Conservation (phyloP, 768 basidiomycete species). For the Lactarius quietus region DNA sequence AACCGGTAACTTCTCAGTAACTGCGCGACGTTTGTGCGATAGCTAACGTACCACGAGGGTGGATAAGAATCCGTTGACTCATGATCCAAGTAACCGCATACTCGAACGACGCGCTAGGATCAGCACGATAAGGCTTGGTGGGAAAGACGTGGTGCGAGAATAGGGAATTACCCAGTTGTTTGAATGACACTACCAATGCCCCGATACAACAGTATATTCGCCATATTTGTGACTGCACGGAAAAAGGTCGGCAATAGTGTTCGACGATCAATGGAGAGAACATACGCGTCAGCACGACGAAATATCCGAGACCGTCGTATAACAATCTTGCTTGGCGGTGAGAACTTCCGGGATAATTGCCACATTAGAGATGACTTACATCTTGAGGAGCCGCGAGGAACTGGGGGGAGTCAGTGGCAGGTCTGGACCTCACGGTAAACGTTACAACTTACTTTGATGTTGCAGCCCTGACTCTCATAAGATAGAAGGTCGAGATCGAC, state of each 20-base stretch:
- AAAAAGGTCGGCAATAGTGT: neutral
- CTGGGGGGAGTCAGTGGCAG: constrained; percentile 17
- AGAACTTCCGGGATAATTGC: neutral
- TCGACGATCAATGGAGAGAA: neutral
- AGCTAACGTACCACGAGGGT: constrained; percentile 31
- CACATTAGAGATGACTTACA: constrained; percentile 26
- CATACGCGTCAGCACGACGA: constrained; percentile 48
- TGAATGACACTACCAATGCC: constrained; percentile 24
- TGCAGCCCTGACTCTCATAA: constrained; percentile 45
- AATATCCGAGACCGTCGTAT: constrained; percentile 64
- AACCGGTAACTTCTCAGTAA: neutral
- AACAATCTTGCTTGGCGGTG: constrained; percentile 47
- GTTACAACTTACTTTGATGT: constrained; percentile 31
- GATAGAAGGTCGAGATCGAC: constrained; percentile 46
- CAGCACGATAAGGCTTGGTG: neutral
- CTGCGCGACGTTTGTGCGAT: neutral
- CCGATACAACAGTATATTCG: constrained; percentile 33
- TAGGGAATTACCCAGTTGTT: constrained; percentile 22
- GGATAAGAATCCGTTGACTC: constrained; percentile 36
- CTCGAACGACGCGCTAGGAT: constrained; percentile 32
- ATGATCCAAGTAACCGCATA: constrained; percentile 37
- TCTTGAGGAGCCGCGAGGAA: constrained; percentile 28
- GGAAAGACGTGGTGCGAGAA: neutral
- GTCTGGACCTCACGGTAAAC: neutral
- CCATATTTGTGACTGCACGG: constrained; percentile 28